Evolutionary conservation across 768 basidiomycete species (phyloP), one percentile per base, ranked within the genome.

Genomic region (Podaxis sp.): DNA sequence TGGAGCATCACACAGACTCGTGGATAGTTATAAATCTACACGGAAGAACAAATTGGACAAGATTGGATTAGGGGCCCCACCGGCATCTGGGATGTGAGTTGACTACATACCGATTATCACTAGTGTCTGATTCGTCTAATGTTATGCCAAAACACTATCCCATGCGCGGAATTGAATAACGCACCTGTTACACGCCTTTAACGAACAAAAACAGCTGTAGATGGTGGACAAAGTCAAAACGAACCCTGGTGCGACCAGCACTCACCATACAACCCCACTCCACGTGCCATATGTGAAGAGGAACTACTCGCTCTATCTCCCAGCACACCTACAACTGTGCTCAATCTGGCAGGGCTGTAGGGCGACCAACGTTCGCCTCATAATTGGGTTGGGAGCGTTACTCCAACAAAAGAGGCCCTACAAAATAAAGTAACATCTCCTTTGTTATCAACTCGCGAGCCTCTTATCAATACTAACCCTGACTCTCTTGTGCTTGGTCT

Each of bases 261-360:
- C 57, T 80, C 84, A 16, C 75, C 77, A 1, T 76, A 79, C 66
- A 69, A 71, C 35, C 62, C 65, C 4, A 81, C 79, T 38, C 71
- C 76, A 1, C 75, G 87, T 5, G 80, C 81, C 9, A 70, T 65
- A 21, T 81, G 83, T 1, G 88, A 88, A 63, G 72, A 73, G 6
- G 86, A 87, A 70, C 74, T 88, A 11, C 75, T 88, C 9, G 68
- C 71, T 0, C 66, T 85, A 14, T 75, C 77, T 4, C 69, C 74
- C 0, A 55, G 64, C 0, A 65, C 70, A n/a, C 73, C 71, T 1
- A 81, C 83, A 1, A 82, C 82, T 1, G 83, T 89, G 0, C 74
- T 89, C 36, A 81, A 88, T 64, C 81, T 89, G 27, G 72, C 79
- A 6, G 88, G 87, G 0, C 73, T 89, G 6, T 88, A 84, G 84